phyloP scores from a whole-genome alignment of 805 yeast genomes.

The Candida maesae region DNA sequence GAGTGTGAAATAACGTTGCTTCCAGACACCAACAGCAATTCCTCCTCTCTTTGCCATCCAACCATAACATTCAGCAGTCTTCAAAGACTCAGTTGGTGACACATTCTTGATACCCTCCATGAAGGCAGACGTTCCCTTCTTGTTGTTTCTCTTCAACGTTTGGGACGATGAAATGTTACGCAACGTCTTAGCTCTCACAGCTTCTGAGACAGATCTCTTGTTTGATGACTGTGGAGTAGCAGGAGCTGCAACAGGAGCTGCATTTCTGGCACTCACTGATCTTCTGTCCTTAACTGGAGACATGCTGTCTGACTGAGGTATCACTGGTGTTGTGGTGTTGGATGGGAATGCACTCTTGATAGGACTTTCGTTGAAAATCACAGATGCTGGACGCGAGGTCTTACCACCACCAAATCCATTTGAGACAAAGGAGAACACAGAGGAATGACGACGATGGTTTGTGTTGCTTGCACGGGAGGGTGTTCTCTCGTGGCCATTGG shows the following conservation, averaged over 20 bases:
- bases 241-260: constrained; percentile 9
- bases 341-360: constrained; percentile 11
- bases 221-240: constrained; percentile 16
- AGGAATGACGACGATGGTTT: constrained; percentile 56
- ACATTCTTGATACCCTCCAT: constrained; percentile 81
- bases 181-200: constrained; percentile 47
- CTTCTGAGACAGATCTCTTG: constrained; percentile 47
- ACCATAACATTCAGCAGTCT: constrained; percentile 75
- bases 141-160: constrained; percentile 38
- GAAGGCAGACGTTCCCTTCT: constrained; percentile 72
- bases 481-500: constrained; percentile 37
- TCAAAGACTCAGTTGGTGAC: constrained; percentile 73
- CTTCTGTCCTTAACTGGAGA: constrained; percentile 37
- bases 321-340: constrained; percentile 11
- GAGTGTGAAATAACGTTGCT: constrained; percentile 74
- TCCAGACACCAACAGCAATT: constrained; percentile 85
- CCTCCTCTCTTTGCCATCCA: constrained; percentile 96
- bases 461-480: constrained; percentile 38
- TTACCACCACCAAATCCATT: constrained; percentile 11
- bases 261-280: constrained; percentile 48
- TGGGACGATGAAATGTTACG: constrained; percentile 45
- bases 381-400: constrained; percentile 15
- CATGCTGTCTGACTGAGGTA: constrained; percentile 15
- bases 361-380: constrained; percentile 13
- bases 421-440: constrained; percentile 49